Conservation (phyloP, 2,329 filamentous ascomycete genomes). For the Macrophomina phaseolina region DNA sequence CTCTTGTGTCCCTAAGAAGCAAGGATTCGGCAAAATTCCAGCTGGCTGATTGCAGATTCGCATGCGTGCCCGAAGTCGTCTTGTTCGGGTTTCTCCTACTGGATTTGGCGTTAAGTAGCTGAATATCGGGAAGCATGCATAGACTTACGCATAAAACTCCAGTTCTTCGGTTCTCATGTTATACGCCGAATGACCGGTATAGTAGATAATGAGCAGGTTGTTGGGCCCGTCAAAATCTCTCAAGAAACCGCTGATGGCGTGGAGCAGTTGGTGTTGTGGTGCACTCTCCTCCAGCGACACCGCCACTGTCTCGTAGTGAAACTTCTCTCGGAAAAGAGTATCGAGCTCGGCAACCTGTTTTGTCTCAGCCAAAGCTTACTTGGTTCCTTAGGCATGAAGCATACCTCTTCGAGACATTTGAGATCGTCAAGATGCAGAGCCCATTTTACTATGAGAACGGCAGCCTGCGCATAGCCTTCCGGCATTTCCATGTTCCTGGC, state of each 20-base stretch:
- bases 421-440: conserved; percentile 42
- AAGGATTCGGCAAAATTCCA: conserved; percentile 29
- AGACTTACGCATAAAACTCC: conserved; percentile 36
- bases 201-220: conserved; percentile 47
- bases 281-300: conserved; percentile 42
- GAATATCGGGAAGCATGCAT: neutral
- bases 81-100: conserved; percentile 45
- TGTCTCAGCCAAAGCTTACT: neutral
- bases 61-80: neutral
- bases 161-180: conserved; percentile 27
- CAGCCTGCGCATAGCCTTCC: conserved; percentile 41
- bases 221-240: conserved; percentile 33
- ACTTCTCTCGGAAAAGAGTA: conserved; percentile 37
- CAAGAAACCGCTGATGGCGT: conserved; percentile 38
- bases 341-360: conserved; percentile 40
- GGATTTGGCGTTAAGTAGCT: conserved; percentile 10
- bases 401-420: conserved; percentile 40
- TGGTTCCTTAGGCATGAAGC: neutral
- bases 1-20: conserved; percentile 37
- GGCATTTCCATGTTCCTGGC: conserved; percentile 37
- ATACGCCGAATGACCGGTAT: conserved; percentile 45
- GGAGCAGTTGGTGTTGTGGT: conserved; percentile 43
- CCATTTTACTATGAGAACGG: conserved; percentile 47
- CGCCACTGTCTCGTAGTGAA: conserved; percentile 39
- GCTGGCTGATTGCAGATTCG: neutral